Conservation (phyloP, 495 filamentous ascomycete genomes). For the Amorphotheca resinae region DNA sequence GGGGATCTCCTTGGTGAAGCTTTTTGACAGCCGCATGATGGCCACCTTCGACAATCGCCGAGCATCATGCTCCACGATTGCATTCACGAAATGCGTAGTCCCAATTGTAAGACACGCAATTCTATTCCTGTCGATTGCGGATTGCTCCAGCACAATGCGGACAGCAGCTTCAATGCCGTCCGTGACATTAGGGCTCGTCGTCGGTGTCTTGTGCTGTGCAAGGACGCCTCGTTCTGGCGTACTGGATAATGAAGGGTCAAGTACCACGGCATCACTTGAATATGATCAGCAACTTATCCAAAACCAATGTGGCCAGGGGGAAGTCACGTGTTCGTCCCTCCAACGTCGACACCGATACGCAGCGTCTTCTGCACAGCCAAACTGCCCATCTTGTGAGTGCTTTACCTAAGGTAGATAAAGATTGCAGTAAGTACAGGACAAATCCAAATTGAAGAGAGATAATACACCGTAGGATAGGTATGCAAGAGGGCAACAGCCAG, state of each 20-base stretch:
- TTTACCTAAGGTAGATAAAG: no score
- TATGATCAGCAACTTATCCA: background rate
- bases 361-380: background rate
- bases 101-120: slow-evolving; percentile 33
- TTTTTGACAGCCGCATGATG: slow-evolving; percentile 39
- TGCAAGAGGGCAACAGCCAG: no score
- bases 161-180: slow-evolving; percentile 29
- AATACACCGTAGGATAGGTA: no score
- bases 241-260: slow-evolving; percentile 1
- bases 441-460: no score
- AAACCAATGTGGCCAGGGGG: no score
- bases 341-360: slow-evolving; percentile 10
- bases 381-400: slow-evolving; percentile 4
- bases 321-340: slow-evolving; percentile 11
- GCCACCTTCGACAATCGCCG: slow-evolving; percentile 39
- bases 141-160: slow-evolving; percentile 22
- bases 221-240: slow-evolving; percentile 14
- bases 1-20: slow-evolving; percentile 41
- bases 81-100: slow-evolving; percentile 53
- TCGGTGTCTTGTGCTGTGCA: slow-evolving; percentile 16
- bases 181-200: slow-evolving; percentile 29
- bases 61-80: slow-evolving; percentile 44
- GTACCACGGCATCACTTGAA: slow-evolving; percentile 8
- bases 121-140: slow-evolving; percentile 19
- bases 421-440: no score